Evolutionary conservation across 2,329 filamentous ascomycete genomes (phyloP).

Genomic region (Ascochyta viciae-villosae): DNA sequence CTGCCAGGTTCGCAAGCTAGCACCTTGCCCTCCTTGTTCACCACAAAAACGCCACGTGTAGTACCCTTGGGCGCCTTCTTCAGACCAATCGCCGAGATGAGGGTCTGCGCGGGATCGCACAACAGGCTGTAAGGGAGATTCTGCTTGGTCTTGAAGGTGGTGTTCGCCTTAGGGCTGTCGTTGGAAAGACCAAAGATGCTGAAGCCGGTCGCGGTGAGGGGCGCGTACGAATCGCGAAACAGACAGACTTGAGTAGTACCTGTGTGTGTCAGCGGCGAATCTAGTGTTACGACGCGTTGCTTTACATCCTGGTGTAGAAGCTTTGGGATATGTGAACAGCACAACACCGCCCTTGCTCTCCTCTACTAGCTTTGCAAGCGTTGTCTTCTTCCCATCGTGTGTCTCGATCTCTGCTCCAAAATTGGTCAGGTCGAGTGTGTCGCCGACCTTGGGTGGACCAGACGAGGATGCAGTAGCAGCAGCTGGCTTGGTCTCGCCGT

Average conservation of each 20-base stretch:
- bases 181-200: constrained; percentile 88
- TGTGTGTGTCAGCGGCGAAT: constrained; percentile 48
- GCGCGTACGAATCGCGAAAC: constrained; percentile 84
- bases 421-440: constrained; percentile 60
- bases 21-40: constrained; percentile 83
- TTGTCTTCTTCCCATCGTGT: constrained; percentile 81
- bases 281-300: constrained; percentile 21
- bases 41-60: constrained; percentile 83
- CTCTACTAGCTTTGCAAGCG: constrained; percentile 79
- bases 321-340: constrained; percentile 94
- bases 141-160: constrained; percentile 90
- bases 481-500: constrained; percentile 38
- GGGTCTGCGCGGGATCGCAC: constrained; percentile 75
- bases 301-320: constrained; percentile 93
- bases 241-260: constrained; percentile 92
- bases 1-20: constrained; percentile 76
- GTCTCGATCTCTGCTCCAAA: constrained; percentile 79
- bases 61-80: constrained; percentile 85
- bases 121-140: constrained; percentile 86
- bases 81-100: constrained; percentile 87
- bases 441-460: constrained; percentile 53
- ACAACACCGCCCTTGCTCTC: constrained; percentile 86
- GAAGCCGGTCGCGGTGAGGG: constrained; percentile 79
- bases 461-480: constrained; percentile 11
- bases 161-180: constrained; percentile 90